Evolutionary conservation across 2,329 filamentous ascomycete genomes (phyloP).

Genomic region (Colletotrichum siamense): DNA sequence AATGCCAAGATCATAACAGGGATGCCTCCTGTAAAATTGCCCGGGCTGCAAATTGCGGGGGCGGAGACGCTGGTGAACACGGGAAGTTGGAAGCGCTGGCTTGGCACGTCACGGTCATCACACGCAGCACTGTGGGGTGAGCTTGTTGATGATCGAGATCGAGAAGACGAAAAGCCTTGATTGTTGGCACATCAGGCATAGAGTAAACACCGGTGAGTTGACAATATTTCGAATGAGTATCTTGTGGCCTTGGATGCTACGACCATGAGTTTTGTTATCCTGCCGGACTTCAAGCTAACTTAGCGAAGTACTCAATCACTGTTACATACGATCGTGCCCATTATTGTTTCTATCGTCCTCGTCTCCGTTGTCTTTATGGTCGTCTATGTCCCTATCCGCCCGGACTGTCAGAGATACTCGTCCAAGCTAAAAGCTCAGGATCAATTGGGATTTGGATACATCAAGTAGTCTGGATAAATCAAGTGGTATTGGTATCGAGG

Average conservation of each 20-base stretch:
- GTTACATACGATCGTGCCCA: too few relatives aligned
- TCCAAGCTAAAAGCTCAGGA: background rate
- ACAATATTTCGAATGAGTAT: too few relatives aligned
- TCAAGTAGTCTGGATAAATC: background rate
- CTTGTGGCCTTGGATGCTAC: too few relatives aligned
- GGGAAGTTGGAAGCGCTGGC: slow-evolving; percentile 9
- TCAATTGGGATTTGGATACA: background rate
- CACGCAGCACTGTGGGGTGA: background rate
- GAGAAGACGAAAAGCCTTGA: accelerated
- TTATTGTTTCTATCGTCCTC: too few relatives aligned
- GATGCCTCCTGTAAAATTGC: background rate
- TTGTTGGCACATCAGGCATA: background rate
- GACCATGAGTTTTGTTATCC: too few relatives aligned
- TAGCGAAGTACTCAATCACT: too few relatives aligned
- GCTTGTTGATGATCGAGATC: background rate
- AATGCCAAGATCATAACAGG: background rate
- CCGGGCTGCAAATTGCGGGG: background rate
- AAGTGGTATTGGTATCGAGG: background rate
- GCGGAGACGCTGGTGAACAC: background rate
- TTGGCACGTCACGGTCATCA: background rate
- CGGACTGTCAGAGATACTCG: too few relatives aligned
- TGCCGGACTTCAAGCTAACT: too few relatives aligned
- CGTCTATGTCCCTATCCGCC: too few relatives aligned
- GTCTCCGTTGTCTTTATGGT: too few relatives aligned
- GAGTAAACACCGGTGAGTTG: background rate